Conservation (phyloP, 306 rosid genomes). For the Coriaria nepalensis region DNA sequence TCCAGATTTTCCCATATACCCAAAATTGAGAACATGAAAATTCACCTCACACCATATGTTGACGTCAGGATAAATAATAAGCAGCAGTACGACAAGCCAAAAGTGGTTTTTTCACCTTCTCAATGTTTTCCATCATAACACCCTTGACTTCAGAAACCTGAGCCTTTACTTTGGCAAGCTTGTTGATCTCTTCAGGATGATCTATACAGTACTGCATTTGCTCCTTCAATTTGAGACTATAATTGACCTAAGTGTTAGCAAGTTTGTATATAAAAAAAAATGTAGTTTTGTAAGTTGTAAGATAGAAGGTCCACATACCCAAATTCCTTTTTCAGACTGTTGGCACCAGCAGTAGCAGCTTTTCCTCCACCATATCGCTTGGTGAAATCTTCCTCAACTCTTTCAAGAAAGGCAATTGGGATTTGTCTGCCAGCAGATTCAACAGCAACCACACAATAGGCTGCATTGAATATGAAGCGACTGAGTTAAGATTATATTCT, state of each 20-base stretch:
- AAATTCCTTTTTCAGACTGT: constrained; percentile 13
- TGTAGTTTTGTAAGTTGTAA: no score
- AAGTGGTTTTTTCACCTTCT: constrained; percentile 38
- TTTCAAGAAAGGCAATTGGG: constrained; percentile 11
- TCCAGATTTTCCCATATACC: background rate
- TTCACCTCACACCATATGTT: background rate
- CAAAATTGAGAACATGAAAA: background rate
- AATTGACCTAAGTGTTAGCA: constrained; percentile 8
- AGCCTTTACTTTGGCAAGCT: constrained; percentile 94
- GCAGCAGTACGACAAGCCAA: background rate
- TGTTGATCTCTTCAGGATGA: constrained; percentile 94
- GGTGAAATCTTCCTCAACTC: constrained; percentile 11
- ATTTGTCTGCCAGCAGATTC: constrained; percentile 12
- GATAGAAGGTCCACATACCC: background rate
- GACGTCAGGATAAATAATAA: background rate
- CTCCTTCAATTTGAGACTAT: constrained; percentile 73
- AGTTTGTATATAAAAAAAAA: background rate
- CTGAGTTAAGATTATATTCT: background rate
- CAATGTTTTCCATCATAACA: constrained; percentile 99
- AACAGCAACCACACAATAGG: constrained; percentile 12
- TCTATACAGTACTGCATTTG: constrained; percentile 92
- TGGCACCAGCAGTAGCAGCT: constrained; percentile 12
- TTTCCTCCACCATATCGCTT: constrained; percentile 15
- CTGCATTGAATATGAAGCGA: background rate
- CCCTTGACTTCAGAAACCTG: constrained; percentile 98